Evolutionary conservation across 345 rosid genomes (phyloP), one percentile per base, ranked within the genome.

Genomic region (Cardiospermum halicacabum): DNA sequence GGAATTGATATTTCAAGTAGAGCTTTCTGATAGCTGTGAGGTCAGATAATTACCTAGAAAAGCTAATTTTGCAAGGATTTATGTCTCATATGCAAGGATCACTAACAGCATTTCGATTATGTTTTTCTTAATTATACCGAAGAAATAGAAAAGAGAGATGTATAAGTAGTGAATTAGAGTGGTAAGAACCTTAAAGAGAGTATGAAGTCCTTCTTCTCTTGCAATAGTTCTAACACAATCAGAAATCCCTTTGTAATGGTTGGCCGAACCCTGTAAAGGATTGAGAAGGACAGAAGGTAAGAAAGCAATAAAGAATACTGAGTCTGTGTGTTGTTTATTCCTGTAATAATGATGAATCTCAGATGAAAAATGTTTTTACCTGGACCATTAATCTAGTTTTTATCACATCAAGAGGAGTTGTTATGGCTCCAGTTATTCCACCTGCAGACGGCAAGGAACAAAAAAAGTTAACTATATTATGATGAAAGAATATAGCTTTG

Each of bases 361-460:
- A 3, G 36, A 32, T 10, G 15, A 24, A 66, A 5, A 53, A 42
- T 45, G 21, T 22, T 45, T 53, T 16, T 57, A 86, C 96, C 85
- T 89, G 96, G 72, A 89, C 76, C 92, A 84, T 89, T 64, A 86
- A 66, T 64, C 92, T 80, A 43, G 92, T 86, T 80, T 89, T 89
- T 70, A 86, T 82, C 61, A 89, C 88, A 62, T 86, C 96, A 13
- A 86, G 82, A 19, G 96, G 96, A 26, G 90, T 84, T 3, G 92
- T 89, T 63, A 89, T 69, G 64, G 79, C 85, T 69, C 92, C 92
- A 61, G 90, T 82, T 65, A 89, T 70, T 43, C 87, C 92, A 71
- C 90, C 96, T 81, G 58, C 26, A 54, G 53, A 60, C 19, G 37
- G n/a, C n/a, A n/a, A n/a, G n/a, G n/a, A n/a, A n/a, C n/a, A 30